Conservation (phyloP, 345 rosid genomes). For the Pistacia vera region DNA sequence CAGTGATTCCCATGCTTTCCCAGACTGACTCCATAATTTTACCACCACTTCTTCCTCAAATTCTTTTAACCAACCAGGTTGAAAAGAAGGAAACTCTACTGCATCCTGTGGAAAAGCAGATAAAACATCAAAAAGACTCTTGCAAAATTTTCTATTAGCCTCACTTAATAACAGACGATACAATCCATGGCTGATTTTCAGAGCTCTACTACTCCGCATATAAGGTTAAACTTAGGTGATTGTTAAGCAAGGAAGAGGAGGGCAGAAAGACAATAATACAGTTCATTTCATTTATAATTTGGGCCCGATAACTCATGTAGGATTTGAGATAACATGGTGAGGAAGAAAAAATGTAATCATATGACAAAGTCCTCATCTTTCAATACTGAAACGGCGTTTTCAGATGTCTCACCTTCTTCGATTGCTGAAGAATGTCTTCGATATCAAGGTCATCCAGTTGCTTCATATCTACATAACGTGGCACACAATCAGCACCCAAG, state of each 20-base stretch:
- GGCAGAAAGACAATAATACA: not conserved
- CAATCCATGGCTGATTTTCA: not conserved
- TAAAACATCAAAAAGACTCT: not conserved
- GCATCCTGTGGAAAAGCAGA: conserved; percentile 42
- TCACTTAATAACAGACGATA: not conserved
- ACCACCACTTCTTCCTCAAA: conserved; percentile 49
- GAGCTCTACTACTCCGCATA: not conserved
- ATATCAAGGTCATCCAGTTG: conserved; percentile 56
- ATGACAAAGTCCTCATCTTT: not conserved
- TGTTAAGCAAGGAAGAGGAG: not conserved
- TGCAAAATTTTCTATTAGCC: not conserved
- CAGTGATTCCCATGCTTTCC: conserved; percentile 65
- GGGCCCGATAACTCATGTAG: not conserved
- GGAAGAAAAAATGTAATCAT: not conserved
- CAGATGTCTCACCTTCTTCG: conserved; percentile 54
- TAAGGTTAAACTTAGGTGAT: not conserved
- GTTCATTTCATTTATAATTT: not conserved
- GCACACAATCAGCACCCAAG: conserved; percentile 83
- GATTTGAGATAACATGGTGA: not conserved
- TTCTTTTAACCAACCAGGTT: conserved; percentile 50
- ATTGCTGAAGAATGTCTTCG: conserved; percentile 40
- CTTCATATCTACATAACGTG: conserved; percentile 70
- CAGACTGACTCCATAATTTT: conserved; percentile 57
- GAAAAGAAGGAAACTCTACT: conserved; percentile 16
- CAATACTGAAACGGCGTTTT: not conserved